Evolutionary conservation across 768 basidiomycete genomes (phyloP).

Genomic region (Phaeolepiota aurea): DNA sequence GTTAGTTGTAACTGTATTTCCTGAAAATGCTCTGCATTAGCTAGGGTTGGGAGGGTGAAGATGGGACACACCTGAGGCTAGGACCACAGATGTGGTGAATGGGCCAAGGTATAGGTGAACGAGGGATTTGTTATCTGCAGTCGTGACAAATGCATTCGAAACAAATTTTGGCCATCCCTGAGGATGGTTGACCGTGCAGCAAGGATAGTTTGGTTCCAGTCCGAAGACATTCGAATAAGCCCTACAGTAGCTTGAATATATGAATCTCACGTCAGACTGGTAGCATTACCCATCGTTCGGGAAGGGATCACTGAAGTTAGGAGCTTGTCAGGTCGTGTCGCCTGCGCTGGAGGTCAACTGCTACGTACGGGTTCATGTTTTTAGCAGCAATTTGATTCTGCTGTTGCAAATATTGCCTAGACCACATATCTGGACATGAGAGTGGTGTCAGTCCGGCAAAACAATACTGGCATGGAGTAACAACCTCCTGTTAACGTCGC

Average conservation of each 20-base stretch:
- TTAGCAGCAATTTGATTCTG: slow-evolving; percentile 49
- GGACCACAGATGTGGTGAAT: slow-evolving; percentile 29
- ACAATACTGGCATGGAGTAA: slow-evolving; percentile 6
- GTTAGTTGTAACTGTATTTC: slow-evolving; percentile 31
- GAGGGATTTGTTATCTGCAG: slow-evolving; percentile 34
- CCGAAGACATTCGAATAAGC: slow-evolving; percentile 44
- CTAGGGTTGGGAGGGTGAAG: slow-evolving; percentile 10
- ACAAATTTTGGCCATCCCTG: slow-evolving; percentile 51
- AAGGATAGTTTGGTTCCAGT: slow-evolving; percentile 42
- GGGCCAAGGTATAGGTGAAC: slow-evolving; percentile 43
- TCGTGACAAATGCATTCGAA: slow-evolving; percentile 40
- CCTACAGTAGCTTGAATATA: too few relatives aligned
- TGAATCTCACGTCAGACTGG: too few relatives aligned
- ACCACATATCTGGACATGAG: slow-evolving; percentile 40
- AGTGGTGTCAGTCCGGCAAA: slow-evolving; percentile 11
- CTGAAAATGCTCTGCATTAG: slow-evolving; percentile 16
- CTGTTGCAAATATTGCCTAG: slow-evolving; percentile 50
- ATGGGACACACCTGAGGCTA: slow-evolving; percentile 24
- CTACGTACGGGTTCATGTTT: slow-evolving; percentile 42
- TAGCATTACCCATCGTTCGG: slow-evolving; percentile 40
- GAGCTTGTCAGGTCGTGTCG: slow-evolving; percentile 1
- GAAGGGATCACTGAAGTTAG: slow-evolving; percentile 36
- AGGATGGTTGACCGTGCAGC: slow-evolving; percentile 46
- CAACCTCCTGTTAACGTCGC: slow-evolving; percentile 37
- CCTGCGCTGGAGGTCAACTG: too few relatives aligned